Base-by-base conservation (phyloP, 768 basidiomycete genomes). In the Cystobasidium tubakii region DNA sequence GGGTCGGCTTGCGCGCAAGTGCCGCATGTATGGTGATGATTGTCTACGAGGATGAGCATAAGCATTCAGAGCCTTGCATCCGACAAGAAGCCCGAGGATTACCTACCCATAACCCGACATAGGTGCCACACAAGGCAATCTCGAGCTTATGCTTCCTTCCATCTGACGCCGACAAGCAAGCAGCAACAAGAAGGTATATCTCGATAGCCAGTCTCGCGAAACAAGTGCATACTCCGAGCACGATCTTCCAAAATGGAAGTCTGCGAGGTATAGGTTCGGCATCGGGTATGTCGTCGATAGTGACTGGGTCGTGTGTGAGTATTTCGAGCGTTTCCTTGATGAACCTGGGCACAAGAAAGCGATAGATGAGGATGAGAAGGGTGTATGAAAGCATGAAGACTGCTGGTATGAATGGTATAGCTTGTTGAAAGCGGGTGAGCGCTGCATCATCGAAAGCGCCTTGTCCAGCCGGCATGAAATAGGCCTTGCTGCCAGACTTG, bases 241-340 rank as follows among this genome's bases (percentile, higher is more conserved):
- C 25, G 29, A 27, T 46, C 34, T 65, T 65, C 63, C 63, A 65
- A 3, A n/a, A 33, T 31, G 36, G 31, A 29, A 62, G 15, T 23
- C 15, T 62, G 13, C 57, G 29, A 15, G 57, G 57, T 33, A 39
- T 62, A 31, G 57, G 57, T 39, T 62, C 57, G 10, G 29, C 57
- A 29, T 65, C 33, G 39, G 63, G 63, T 27, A 65, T 27, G 43
- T 65, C 25, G 39, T 65, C 63, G 33, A 65, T 25, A 39, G 63
- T 65, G 63, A 65, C 25, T 25, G 36, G 25, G 39, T 65, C 63
- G 15, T 65, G 63, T 13, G 63, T 65, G 63, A 65, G 31, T 27
- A 65, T 34, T 2, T 46, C 36, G 10, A 65, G 63, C 34, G 12
- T 39, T 27, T 23, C 25, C 25, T 65, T 65, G 33, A 42, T 4